Conservation (phyloP, 2,329 filamentous ascomycete species). For the Podosphaera fusca region DNA sequence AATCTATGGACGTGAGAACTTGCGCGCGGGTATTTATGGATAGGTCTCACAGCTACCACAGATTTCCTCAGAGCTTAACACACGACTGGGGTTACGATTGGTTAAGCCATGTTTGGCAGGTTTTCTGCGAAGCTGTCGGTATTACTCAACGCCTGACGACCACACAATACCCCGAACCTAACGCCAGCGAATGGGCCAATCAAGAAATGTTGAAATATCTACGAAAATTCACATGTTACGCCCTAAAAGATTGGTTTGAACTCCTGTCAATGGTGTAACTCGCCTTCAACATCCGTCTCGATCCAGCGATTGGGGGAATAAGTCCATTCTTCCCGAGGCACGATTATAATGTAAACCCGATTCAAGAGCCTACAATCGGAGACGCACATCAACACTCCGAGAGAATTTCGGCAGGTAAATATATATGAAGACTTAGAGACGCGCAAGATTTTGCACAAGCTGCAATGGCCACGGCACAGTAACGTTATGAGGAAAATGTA, state of each 20-base stretch:
- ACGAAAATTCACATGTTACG: constrained; percentile 2
- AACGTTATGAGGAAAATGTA: neutral
- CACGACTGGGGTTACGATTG: too few species aligned
- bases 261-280: constrained; percentile 2
- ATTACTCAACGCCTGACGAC: neutral
- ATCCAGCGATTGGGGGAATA: neutral
- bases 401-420: neutral
- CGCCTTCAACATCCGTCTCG: neutral
- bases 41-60: too few species aligned
- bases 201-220: constrained; percentile 2
- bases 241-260: constrained; percentile 2
- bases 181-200: neutral
- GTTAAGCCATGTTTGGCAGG: too few species aligned
- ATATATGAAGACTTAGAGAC: neutral
- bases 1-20: too few species aligned
- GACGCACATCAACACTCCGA: neutral
- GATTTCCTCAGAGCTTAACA: too few species aligned
- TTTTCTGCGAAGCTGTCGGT: too few species aligned
- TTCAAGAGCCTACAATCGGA: neutral
- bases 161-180: neutral
- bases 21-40: too few species aligned
- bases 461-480: neutral
- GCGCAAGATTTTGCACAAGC: neutral
- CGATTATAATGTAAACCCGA: neutral
- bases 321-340: neutral